phyloP scores from a whole-genome alignment of 805 yeast genomes.

The Lipomyces starkeyi region DNA sequence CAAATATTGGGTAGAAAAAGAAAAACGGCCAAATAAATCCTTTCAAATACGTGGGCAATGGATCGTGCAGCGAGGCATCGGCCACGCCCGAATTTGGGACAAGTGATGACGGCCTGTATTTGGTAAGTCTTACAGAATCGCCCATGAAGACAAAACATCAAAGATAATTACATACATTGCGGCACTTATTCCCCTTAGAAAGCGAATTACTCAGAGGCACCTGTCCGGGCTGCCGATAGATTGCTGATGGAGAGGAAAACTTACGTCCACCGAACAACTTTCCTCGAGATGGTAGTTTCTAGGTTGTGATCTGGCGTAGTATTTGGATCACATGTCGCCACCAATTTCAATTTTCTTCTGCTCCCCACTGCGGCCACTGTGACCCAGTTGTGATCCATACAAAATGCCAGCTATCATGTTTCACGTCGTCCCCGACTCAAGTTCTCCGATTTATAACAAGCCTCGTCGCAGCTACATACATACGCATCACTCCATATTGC shows the following conservation, averaged over 20 bases:
- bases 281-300: not conserved
- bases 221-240: not conserved
- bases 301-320: not conserved
- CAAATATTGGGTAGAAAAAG: slow-evolving; percentile 75
- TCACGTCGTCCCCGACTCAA: not conserved
- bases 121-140: not conserved
- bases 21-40: slow-evolving; percentile 87
- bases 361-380: not conserved
- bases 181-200: not conserved
- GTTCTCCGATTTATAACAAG: too few relatives aligned
- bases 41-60: slow-evolving; percentile 62
- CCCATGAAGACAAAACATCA: not conserved
- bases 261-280: not conserved
- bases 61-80: slow-evolving; percentile 71
- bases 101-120: slow-evolving; percentile 44
- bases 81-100: slow-evolving; percentile 32
- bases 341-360: not conserved
- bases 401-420: not conserved
- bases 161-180: not conserved
- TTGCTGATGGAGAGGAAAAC: not conserved
- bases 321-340: not conserved
- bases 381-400: not conserved
- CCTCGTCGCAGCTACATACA: too few relatives aligned
- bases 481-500: too few relatives aligned
- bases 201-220: not conserved